Evolutionary conservation across 257 asterid species (phyloP).

Genomic region (Nicotiana tomentosiformis): DNA sequence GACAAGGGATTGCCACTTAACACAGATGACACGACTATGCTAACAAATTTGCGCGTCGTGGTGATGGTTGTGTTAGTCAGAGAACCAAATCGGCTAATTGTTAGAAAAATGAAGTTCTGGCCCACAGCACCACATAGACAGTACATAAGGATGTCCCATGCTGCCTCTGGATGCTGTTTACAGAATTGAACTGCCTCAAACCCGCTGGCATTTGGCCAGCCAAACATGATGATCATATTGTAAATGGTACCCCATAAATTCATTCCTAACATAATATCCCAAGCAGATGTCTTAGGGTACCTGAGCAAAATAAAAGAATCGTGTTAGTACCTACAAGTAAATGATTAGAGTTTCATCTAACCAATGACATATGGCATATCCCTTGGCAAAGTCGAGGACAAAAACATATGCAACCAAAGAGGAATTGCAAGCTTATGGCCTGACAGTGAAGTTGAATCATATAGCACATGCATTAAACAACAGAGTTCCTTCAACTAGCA

Average conservation of each 20-base stretch:
- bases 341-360: not conserved
- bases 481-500: not conserved
- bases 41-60: slow-evolving; percentile 87
- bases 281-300: slow-evolving; percentile 87
- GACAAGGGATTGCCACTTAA: slow-evolving; percentile 85
- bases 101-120: slow-evolving; percentile 80
- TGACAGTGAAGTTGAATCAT: no score
- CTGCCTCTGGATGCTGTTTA: slow-evolving; percentile 85
- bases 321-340: not conserved
- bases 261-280: slow-evolving; percentile 99
- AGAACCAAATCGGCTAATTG: slow-evolving; percentile 86
- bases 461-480: not conserved
- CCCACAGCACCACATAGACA: slow-evolving; percentile 93
- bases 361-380: not conserved
- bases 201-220: slow-evolving; percentile 76
- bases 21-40: slow-evolving; percentile 92
- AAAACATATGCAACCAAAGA: not conserved
- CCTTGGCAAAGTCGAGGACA: not conserved
- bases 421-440: not conserved
- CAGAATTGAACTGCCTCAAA: slow-evolving; percentile 70
- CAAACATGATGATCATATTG: slow-evolving; percentile 79
- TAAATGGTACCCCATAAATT: slow-evolving; percentile 94
- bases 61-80: slow-evolving; percentile 90
- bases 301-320: slow-evolving; percentile 29
- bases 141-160: slow-evolving; percentile 83